Evolutionary conservation across 768 basidiomycete genomes (phyloP).

Genomic region (Suillus clintonianus): DNA sequence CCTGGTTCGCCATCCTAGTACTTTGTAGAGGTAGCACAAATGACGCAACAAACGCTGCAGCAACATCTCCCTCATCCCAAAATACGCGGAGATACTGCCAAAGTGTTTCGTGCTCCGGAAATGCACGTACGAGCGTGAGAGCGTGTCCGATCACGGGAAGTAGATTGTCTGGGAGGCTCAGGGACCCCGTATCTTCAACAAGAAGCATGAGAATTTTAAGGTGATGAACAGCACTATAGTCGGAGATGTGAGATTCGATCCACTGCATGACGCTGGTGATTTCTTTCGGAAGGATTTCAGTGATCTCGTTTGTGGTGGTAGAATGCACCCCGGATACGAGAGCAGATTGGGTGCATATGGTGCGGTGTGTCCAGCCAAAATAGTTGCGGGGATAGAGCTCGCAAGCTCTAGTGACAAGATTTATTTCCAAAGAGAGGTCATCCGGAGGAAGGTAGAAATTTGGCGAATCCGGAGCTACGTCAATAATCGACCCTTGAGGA

Average conservation of each 20-base stretch:
- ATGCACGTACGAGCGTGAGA: constrained; percentile 47
- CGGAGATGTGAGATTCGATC: constrained; percentile 66
- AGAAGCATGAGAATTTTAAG: constrained; percentile 40
- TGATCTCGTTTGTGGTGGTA: constrained; percentile 18
- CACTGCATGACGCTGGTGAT: constrained; percentile 42
- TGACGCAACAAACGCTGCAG: neutral
- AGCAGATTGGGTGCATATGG: constrained; percentile 42
- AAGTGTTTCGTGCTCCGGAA: constrained; percentile 60
- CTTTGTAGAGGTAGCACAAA: neutral
- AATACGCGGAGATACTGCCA: constrained; percentile 59
- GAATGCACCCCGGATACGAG: constrained; percentile 22
- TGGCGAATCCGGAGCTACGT: constrained; percentile 1
- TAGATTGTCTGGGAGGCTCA: constrained; percentile 8
- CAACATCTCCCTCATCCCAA: neutral
- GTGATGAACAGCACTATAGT: constrained; percentile 65
- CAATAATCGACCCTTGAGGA: neutral
- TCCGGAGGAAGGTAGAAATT: constrained; percentile 33
- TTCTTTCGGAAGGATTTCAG: constrained; percentile 42
- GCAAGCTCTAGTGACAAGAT: constrained; percentile 49
- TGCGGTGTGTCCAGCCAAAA: constrained; percentile 70
- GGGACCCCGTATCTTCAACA: constrained; percentile 10
- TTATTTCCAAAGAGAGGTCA: constrained; percentile 48
- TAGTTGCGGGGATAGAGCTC: constrained; percentile 73
- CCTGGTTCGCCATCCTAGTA: neutral
- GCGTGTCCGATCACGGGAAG: constrained; percentile 40